Evolutionary conservation across 495 filamentous ascomycete species (phyloP).

Genomic region (Halenospora varia): DNA sequence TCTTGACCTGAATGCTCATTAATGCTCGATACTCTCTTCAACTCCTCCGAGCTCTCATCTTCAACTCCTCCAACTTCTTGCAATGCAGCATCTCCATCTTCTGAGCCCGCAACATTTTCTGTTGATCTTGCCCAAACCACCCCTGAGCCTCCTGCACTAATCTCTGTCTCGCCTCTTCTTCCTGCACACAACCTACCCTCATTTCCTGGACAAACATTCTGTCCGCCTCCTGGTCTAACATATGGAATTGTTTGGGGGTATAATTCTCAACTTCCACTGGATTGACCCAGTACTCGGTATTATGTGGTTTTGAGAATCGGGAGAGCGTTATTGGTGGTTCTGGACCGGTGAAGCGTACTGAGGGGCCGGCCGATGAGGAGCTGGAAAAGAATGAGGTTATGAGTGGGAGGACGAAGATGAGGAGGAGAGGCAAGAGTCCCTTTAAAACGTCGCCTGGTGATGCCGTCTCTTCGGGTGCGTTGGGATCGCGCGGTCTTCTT

Average conservation of each 20-base stretch:
- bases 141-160: slow-evolving; percentile 79
- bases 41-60: too few species aligned
- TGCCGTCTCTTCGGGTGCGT: slow-evolving; percentile 46
- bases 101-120: slow-evolving; percentile 66
- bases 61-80: slow-evolving; percentile 26
- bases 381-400: slow-evolving; percentile 76
- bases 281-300: slow-evolving; percentile 80
- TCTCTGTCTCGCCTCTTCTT: slow-evolving; percentile 55
- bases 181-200: slow-evolving; percentile 65
- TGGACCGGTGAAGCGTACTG: slow-evolving; percentile 65
- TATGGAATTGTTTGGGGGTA: slow-evolving; percentile 56
- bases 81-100: slow-evolving; percentile 46
- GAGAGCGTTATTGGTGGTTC: slow-evolving; percentile 65
- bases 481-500: slow-evolving; percentile 64
- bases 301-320: slow-evolving; percentile 63
- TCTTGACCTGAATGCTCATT: too few species aligned
- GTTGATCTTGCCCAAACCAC: slow-evolving; percentile 78
- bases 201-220: slow-evolving; percentile 61
- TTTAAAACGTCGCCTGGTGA: slow-evolving; percentile 52
- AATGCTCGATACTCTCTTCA: too few species aligned
- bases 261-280: slow-evolving; percentile 71
- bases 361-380: slow-evolving; percentile 53
- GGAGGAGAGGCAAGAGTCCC: slow-evolving; percentile 74
- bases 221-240: slow-evolving; percentile 77
- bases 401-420: slow-evolving; percentile 85